Percentiles rank a stretch among this genome's conserved stretches.
These are phyloP conservation scores for Dipsacomyces acuminosporus DNA, from an alignment of 371 early-diverging fungal species.

Conservation along the genomic window DNA sequence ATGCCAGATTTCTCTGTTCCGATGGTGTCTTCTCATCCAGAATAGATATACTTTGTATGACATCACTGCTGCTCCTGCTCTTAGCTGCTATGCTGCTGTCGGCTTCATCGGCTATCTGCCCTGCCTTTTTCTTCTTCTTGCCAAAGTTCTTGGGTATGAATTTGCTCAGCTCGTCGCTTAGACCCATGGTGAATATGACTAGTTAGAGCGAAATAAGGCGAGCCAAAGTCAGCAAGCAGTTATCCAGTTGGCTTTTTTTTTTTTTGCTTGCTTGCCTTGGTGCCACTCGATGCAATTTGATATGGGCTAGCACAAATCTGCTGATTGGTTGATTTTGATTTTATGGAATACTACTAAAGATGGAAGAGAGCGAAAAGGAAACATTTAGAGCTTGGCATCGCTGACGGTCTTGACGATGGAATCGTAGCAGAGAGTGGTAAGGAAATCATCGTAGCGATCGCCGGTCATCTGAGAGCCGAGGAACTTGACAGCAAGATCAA, in stretches of 20 bases:
- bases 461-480: slow-evolving; percentile 78
- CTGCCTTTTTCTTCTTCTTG: slow-evolving; percentile 32
- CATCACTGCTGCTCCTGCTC: neutral
- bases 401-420: slow-evolving; percentile 52
- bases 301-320: too few relatives aligned
- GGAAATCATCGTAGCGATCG: slow-evolving; percentile 83
- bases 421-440: slow-evolving; percentile 81
- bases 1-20: too few relatives aligned
- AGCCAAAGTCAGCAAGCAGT: too few relatives aligned
- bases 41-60: too few relatives aligned
- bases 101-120: neutral
- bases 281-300: too few relatives aligned
- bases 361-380: neutral
- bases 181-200: slow-evolving; percentile 13
- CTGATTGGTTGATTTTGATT: neutral
- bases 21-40: too few relatives aligned
- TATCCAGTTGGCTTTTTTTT: too few relatives aligned
- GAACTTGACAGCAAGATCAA: slow-evolving; percentile 69
- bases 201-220: too few relatives aligned
- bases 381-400: slow-evolving; percentile 33
- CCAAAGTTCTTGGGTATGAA: slow-evolving; percentile 44
- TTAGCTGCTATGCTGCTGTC: neutral
- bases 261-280: too few relatives aligned
- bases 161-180: slow-evolving; percentile 39
- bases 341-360: neutral